Percentiles rank a stretch among this genome's conserved stretches.
These are phyloP conservation scores for Phytophthora macrochlamydospora DNA, from an alignment of 352 stramenopile species.

Conservation along the genomic window DNA sequence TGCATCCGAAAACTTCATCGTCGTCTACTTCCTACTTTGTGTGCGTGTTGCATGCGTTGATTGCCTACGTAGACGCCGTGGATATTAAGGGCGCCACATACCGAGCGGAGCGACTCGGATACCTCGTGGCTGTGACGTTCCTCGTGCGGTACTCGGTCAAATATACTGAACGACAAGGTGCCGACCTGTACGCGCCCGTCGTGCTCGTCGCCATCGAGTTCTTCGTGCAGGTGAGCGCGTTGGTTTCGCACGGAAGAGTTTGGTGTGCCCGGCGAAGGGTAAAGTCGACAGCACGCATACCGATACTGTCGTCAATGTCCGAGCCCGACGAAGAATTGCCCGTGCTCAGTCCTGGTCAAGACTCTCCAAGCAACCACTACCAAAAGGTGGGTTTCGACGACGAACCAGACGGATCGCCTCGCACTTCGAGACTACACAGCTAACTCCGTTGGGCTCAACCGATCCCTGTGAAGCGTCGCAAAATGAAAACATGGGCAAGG, in stretches of 20 bases:
- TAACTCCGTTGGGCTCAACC: too few species aligned
- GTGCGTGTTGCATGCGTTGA: slow-evolving; percentile 22
- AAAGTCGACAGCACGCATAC: slow-evolving; percentile 1
- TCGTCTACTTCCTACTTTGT: slow-evolving; percentile 26
- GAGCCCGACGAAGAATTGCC: slow-evolving; percentile 10
- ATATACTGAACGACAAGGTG: slow-evolving; percentile 18
- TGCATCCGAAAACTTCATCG: slow-evolving; percentile 17
- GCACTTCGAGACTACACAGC: too few species aligned
- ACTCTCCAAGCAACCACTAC: not conserved
- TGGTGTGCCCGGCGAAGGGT: not conserved
- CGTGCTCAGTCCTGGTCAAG: slow-evolving; percentile 9
- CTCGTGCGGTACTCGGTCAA: slow-evolving; percentile 13
- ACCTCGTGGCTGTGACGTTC: slow-evolving; percentile 24
- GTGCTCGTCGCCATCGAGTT: slow-evolving; percentile 22
- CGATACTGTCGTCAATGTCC: slow-evolving; percentile 14
- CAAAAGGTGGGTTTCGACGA: too few species aligned
- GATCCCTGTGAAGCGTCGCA: too few species aligned
- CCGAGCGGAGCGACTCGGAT: slow-evolving; percentile 19
- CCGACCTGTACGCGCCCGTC: slow-evolving; percentile 17
- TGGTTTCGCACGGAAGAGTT: slow-evolving; percentile 5
- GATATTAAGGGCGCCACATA: slow-evolving; percentile 21
- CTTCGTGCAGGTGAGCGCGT: slow-evolving; percentile 6
- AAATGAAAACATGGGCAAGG: slow-evolving; percentile 48
- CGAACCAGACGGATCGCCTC: too few species aligned
- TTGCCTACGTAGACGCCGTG: slow-evolving; percentile 25